phyloP scores from a whole-genome alignment of 257 asterid species.

The Mentha longifolia region DNA sequence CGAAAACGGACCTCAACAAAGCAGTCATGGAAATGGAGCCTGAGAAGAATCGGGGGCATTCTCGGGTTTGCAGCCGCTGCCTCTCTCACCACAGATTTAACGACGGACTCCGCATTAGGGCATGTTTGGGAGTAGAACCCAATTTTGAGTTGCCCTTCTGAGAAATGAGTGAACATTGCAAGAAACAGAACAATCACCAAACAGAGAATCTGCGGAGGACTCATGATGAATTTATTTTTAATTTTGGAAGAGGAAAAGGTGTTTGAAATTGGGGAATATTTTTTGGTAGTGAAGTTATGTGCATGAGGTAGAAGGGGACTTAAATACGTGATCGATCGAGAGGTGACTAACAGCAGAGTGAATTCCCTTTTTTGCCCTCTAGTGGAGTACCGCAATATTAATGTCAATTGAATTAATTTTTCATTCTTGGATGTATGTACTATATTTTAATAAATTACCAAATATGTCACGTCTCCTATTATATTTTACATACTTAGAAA shows the following conservation, averaged over 20 bases:
- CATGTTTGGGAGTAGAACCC: conserved; percentile 55
- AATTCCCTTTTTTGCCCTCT: conserved; percentile 7
- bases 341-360: neutral
- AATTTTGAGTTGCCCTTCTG: conserved; percentile 40
- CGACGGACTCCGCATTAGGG: conserved; percentile 46
- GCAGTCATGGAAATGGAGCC: conserved; percentile 58
- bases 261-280: neutral
- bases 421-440: too few species aligned
- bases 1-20: conserved; percentile 44
- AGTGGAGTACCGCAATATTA: neutral
- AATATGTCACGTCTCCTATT: neutral
- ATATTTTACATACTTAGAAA: neutral
- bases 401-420: too few species aligned
- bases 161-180: neutral
- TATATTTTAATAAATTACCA: neutral
- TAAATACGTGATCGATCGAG: conserved; percentile 2
- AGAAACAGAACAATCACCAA: conserved; percentile 23
- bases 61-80: conserved; percentile 33
- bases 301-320: conserved; percentile 11
- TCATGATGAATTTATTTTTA: neutral
- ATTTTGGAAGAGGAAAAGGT: too few species aligned
- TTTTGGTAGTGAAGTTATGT: neutral
- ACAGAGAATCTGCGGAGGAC: conserved; percentile 1
- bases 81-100: conserved; percentile 40
- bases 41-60: conserved; percentile 40